phyloP scores from a whole-genome alignment of 169 alveolate species.

The Perkinsus marinus region DNA sequence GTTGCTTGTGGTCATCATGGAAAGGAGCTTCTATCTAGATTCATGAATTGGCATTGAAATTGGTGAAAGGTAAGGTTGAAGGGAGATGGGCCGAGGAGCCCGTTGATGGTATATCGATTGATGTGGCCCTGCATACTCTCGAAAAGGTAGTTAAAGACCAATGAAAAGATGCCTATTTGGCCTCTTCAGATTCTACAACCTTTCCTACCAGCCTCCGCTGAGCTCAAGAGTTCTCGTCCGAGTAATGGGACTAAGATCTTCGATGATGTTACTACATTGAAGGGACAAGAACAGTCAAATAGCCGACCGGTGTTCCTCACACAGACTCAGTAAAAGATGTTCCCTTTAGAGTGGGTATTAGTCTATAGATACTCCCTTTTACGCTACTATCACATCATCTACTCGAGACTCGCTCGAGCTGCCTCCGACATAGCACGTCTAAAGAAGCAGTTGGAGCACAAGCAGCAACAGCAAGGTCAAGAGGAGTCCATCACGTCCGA shows the following conservation, averaged over 20 bases:
- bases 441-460: neutral
- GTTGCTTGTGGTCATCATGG: neutral
- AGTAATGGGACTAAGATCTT: neutral
- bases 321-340: neutral
- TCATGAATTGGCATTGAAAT: neutral
- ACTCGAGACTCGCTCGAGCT: neutral
- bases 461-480: neutral
- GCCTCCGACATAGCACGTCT: neutral
- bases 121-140: neutral
- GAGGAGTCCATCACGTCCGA: too few species aligned
- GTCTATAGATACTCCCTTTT: neutral
- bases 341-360: neutral
- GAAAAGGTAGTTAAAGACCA: neutral
- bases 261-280: neutral
- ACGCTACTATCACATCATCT: neutral
- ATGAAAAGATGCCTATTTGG: neutral
- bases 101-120: neutral
- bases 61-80: neutral
- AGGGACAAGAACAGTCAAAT: neutral
- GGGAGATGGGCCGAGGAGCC: neutral
- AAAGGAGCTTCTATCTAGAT: neutral
- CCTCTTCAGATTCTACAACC: neutral
- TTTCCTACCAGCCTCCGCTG: neutral
- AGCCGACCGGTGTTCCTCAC: neutral
- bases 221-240: too few species aligned